A percentile compares a stretch with the other conserved stretches of the same genome.
Evolutionary conservation across 2,329 filamentous ascomycete genomes (phyloP).

Genomic region (Byssochlamys sp.): DNA sequence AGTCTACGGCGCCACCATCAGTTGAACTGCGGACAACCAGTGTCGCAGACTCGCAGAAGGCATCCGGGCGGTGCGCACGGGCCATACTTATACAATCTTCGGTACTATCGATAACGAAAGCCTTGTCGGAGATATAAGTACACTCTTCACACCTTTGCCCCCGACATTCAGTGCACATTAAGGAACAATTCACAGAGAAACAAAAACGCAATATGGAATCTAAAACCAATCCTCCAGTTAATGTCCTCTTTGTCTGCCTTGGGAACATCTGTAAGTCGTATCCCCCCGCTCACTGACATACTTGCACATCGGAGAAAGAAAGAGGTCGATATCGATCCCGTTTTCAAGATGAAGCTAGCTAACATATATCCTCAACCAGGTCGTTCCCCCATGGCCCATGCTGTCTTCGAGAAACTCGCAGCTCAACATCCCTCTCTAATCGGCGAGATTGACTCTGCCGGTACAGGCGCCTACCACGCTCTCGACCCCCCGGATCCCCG

Average conservation of each 20-base stretch:
- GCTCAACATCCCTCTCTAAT: conserved; percentile 53
- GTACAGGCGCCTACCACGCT: conserved; percentile 78
- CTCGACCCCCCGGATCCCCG: conserved; percentile 69
- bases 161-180: neutral
- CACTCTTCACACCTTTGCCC: neutral
- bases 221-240: conserved; percentile 34
- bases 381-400: conserved; percentile 89
- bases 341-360: neutral
- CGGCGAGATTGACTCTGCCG: conserved; percentile 70
- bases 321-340: neutral
- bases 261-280: conserved; percentile 72
- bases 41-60: neutral
- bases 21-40: no score
- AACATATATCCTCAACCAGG: conserved; percentile 26
- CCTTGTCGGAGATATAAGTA: neutral
- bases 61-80: neutral
- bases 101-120: neutral
- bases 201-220: neutral
- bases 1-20: no score
- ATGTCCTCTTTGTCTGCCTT: conserved; percentile 87
- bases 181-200: neutral
- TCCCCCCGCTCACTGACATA: neutral
- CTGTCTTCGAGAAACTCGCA: conserved; percentile 68
- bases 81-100: neutral
- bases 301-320: neutral